Evolutionary conservation across 2,329 filamentous ascomycete genomes (phyloP).

Genomic region (Helicocarpus griseus): DNA sequence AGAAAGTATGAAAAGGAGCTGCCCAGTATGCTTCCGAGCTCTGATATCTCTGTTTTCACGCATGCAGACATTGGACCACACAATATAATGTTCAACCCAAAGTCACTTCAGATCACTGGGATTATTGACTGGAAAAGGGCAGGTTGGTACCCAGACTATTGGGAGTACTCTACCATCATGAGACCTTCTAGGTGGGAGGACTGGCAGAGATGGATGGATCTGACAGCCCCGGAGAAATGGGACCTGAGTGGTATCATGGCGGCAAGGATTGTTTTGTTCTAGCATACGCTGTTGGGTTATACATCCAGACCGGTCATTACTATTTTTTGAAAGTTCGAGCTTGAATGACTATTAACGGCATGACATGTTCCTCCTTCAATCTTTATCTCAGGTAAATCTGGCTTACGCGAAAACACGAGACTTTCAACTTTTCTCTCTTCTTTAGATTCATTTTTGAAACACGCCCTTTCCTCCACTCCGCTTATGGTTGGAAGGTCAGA

Average conservation of each 20-base stretch:
- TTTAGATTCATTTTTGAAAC: too few relatives aligned
- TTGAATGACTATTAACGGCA: too few relatives aligned
- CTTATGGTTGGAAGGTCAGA: too few relatives aligned
- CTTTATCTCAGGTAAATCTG: too few relatives aligned
- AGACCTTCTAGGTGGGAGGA: conserved; percentile 13
- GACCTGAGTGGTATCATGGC: conserved; percentile 19
- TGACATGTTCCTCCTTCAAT: too few relatives aligned
- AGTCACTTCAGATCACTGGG: conserved; percentile 15
- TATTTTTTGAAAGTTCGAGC: too few relatives aligned
- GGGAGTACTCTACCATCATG: conserved; percentile 30
- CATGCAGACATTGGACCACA: conserved; percentile 25
- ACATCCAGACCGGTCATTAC: too few relatives aligned
- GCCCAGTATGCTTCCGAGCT: conserved; percentile 16
- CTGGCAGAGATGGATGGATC: conserved; percentile 21
- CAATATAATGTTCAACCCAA: conserved; percentile 23
- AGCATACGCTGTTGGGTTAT: too few relatives aligned
- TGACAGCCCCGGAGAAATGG: conserved; percentile 19
- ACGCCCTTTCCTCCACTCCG: too few relatives aligned
- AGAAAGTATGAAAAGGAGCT: conserved; percentile 15
- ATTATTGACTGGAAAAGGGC: conserved; percentile 35
- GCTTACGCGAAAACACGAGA: too few relatives aligned
- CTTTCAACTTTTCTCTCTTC: too few relatives aligned
- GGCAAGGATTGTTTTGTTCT: conserved; percentile 25
- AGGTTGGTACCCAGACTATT: conserved; percentile 34
- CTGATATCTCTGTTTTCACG: conserved; percentile 21